Evolutionary conservation across 148 eudicot genomes (phyloP).

Genomic region (Rhododendron williamsianum): DNA sequence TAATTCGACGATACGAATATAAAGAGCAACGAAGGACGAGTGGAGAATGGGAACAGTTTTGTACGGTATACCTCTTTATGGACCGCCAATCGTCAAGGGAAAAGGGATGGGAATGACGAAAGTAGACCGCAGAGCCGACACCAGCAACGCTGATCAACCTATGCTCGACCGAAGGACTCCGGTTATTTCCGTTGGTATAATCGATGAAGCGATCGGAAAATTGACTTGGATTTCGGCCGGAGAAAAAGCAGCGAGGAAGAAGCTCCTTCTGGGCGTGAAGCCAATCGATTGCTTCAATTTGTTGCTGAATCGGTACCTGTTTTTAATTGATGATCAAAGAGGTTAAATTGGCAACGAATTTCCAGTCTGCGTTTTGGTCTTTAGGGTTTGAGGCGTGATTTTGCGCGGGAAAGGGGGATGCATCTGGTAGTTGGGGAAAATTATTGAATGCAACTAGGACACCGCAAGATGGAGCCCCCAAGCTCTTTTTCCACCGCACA

Average conservation of each 20-base stretch:
- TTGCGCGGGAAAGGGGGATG: background rate
- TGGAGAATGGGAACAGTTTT: background rate
- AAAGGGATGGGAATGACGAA: conserved; percentile 51
- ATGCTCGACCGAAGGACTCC: conserved; percentile 2
- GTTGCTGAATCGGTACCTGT: conserved; percentile 69
- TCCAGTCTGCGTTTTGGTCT: background rate
- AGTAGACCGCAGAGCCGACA: conserved; percentile 78
- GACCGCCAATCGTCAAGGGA: conserved; percentile 76
- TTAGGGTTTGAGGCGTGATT: background rate
- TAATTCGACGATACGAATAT: background rate
- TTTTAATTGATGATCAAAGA: background rate
- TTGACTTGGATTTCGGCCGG: conserved; percentile 46
- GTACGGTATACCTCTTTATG: conserved; percentile 54
- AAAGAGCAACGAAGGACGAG: background rate
- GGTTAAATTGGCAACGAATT: background rate
- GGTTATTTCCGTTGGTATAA: background rate
- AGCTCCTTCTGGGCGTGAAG: conserved; percentile 47
- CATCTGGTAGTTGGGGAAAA: too few species aligned
- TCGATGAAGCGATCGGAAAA: conserved; percentile 24
- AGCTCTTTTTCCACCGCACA: too few species aligned
- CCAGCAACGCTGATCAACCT: conserved; percentile 76
- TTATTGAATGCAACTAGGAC: too few species aligned
- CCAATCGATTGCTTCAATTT: conserved; percentile 82
- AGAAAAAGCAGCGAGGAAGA: conserved; percentile 80
- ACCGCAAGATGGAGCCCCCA: too few species aligned